These are phyloP conservation scores for Prunella vulgaris DNA, from an alignment of 257 asterid species.

Conservation along the genomic window DNA sequence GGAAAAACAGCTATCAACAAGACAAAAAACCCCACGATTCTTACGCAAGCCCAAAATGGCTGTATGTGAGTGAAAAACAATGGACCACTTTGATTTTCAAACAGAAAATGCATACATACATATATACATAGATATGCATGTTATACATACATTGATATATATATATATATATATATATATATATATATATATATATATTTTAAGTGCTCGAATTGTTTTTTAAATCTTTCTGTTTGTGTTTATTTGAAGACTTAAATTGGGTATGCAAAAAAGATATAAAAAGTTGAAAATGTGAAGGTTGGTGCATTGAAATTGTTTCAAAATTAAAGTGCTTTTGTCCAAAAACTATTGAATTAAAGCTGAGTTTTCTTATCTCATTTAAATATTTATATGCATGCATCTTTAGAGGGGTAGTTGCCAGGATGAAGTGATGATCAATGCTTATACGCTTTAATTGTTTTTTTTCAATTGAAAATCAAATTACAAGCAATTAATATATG, in stretches of 20 bases:
- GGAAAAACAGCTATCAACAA: background rate
- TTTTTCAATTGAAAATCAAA: no score
- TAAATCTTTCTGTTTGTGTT: background rate
- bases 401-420: background rate
- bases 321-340: conserved; percentile 9
- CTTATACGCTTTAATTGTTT: no score
- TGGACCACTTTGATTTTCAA: conserved; percentile 23
- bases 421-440: background rate
- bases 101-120: background rate
- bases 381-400: background rate
- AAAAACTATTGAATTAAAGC: background rate
- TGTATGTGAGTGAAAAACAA: background rate
- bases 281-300: background rate
- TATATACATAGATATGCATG: no score
- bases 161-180: no score
- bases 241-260: conserved; percentile 1
- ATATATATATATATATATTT: no score
- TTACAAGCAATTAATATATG: no score
- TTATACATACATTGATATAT: background rate
- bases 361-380: background rate
- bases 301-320: conserved; percentile 17
- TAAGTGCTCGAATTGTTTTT: no score
- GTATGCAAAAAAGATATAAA: background rate
- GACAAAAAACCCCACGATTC: conserved; percentile 12
- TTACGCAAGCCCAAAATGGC: conserved; percentile 1